phyloP scores from a whole-genome alignment of 2,329 filamentous ascomycete species.

The Colletotrichum sojae region DNA sequence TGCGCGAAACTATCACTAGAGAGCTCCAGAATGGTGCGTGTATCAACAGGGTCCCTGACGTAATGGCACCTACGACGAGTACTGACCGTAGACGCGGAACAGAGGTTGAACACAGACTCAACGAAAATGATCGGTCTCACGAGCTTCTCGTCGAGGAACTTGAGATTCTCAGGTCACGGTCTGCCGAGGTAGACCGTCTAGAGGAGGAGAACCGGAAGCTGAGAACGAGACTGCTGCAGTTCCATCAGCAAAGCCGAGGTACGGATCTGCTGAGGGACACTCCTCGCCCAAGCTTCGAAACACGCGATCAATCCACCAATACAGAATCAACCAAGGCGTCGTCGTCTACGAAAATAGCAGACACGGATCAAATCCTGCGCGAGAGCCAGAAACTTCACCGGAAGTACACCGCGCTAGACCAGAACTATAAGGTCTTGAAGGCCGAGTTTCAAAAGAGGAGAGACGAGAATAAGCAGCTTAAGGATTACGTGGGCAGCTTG shows the following conservation, averaged over 20 bases:
- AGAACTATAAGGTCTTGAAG: slow-evolving; percentile 58
- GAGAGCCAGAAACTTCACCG: slow-evolving; percentile 51
- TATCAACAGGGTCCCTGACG: slow-evolving; percentile 40
- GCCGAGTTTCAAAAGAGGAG: slow-evolving; percentile 57
- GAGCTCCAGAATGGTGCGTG: slow-evolving; percentile 54
- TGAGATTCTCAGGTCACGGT: slow-evolving; percentile 49
- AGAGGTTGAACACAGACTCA: slow-evolving; percentile 47
- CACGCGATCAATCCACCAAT: slow-evolving; percentile 28
- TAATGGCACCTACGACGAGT: slow-evolving; percentile 25
- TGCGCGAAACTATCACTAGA: slow-evolving; percentile 57
- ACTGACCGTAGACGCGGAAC: slow-evolving; percentile 38
- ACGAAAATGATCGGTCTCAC: slow-evolving; percentile 4
- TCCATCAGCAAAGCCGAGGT: slow-evolving; percentile 43
- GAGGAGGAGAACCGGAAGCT: slow-evolving; percentile 60
- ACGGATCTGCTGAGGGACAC: slow-evolving; percentile 16
- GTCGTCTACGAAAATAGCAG: neutral
- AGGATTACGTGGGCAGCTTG: slow-evolving; percentile 58
- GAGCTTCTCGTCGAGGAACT: slow-evolving; percentile 48
- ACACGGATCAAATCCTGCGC: slow-evolving; percentile 14
- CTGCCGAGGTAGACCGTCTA: slow-evolving; percentile 52
- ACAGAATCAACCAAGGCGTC: slow-evolving; percentile 7
- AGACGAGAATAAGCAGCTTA: slow-evolving; percentile 61
- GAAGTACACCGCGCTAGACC: slow-evolving; percentile 58
- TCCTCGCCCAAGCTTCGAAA: slow-evolving; percentile 13
- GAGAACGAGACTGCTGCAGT: slow-evolving; percentile 52